Evolutionary conservation across 2,329 filamentous ascomycete species (phyloP).

Genomic region (Ophiostoma pallidulum): DNA sequence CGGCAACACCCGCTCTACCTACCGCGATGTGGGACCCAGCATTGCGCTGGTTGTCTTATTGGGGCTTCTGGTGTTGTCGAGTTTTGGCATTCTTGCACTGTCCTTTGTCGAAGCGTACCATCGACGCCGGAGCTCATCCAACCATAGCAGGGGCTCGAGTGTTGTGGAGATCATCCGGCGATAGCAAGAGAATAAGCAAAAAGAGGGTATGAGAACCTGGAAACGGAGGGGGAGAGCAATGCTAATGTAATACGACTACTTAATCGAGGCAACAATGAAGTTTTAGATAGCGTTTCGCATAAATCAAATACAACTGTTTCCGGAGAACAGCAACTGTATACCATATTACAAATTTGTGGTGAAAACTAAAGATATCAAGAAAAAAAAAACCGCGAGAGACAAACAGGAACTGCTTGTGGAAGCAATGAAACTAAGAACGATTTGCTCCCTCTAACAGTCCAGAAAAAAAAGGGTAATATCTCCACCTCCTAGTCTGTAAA

Average conservation of each 20-base stretch:
- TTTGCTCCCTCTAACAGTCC: no score
- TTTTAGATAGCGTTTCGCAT: background rate
- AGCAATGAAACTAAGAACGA: background rate
- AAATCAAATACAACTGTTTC: no score
- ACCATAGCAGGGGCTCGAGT: slow-evolving; percentile 10
- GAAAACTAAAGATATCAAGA: no score
- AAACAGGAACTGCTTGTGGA: no score
- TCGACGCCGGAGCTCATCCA: background rate
- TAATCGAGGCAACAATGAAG: no score
- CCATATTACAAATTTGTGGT: no score
- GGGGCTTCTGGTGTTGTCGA: slow-evolving; percentile 7
- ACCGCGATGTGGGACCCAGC: slow-evolving; percentile 11
- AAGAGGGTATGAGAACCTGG: no score
- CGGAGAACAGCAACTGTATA: no score
- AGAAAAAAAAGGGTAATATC: background rate
- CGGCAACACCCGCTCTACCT: background rate
- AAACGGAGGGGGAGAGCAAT: no score
- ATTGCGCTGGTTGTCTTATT: slow-evolving; percentile 5
- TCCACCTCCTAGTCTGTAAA: background rate
- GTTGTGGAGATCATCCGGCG: slow-evolving; percentile 18
- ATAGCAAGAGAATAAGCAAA: no score
- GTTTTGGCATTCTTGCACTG: slow-evolving; percentile 9
- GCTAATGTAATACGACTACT: no score
- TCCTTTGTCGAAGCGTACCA: slow-evolving; percentile 3
- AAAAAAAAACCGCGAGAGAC: background rate